A percentile compares a stretch with the other conserved stretches of the same genome.
Evolutionary conservation across 306 rosid species (phyloP).

Genomic region (Lathyrus sativus): DNA sequence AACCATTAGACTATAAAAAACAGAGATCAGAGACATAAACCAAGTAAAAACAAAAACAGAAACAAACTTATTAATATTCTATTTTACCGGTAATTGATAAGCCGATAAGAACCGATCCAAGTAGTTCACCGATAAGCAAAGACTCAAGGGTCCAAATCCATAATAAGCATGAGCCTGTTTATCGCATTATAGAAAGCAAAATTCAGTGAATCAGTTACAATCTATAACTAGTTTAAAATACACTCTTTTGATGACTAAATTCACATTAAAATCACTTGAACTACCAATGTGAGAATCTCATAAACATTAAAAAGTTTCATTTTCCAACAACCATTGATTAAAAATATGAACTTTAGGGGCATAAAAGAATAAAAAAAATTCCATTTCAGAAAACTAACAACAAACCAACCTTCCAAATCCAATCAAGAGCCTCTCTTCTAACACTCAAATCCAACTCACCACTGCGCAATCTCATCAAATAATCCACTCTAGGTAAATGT

Average conservation of each 20-base stretch:
- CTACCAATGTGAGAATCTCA: slow-evolving; percentile 19
- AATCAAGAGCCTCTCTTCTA: slow-evolving; percentile 80
- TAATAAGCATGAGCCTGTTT: slow-evolving; percentile 72
- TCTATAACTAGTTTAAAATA: slow-evolving; percentile 1
- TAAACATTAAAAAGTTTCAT: not conserved
- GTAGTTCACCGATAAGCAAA: slow-evolving; percentile 82
- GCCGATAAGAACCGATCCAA: slow-evolving; percentile 88
- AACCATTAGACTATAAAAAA: slow-evolving; percentile 28
- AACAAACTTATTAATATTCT: slow-evolving; percentile 25
- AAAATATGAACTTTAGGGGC: slow-evolving; percentile 11
- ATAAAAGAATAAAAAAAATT: slow-evolving; percentile 35
- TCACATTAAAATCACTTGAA: slow-evolving; percentile 14
- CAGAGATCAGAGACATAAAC: slow-evolving; percentile 26
- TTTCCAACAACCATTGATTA: slow-evolving; percentile 23
- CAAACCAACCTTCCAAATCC: slow-evolving; percentile 87
- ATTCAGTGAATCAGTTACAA: slow-evolving; percentile 19
- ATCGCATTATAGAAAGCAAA: slow-evolving; percentile 43
- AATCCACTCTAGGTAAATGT: slow-evolving; percentile 77
- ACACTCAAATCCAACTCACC: slow-evolving; percentile 72
- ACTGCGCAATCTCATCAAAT: slow-evolving; percentile 65
- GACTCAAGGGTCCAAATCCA: slow-evolving; percentile 71
- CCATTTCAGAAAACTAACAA: slow-evolving; percentile 33
- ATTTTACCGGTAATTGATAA: slow-evolving; percentile 70
- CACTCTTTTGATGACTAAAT: slow-evolving; percentile 27
- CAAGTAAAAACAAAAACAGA: slow-evolving; percentile 20